Evolutionary conservation across 2,329 filamentous ascomycete genomes (phyloP), one percentile per base, ranked within the genome.

Genomic region (Clarireedia hainanense): DNA sequence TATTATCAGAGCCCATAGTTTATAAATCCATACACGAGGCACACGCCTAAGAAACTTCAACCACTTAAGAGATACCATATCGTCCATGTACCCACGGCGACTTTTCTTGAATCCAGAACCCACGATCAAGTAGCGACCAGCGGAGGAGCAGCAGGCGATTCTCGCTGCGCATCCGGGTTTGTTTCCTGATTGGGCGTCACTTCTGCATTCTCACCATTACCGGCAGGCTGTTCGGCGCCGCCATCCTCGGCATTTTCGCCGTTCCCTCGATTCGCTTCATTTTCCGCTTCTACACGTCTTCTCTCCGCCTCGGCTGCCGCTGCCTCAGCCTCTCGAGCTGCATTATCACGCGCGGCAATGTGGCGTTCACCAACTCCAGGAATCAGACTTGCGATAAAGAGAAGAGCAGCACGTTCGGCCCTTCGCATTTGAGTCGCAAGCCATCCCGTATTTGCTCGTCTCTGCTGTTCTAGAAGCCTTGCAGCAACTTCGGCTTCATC

Each of bases 331-430:
- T 62, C 63, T 53, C 61, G 64, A 9, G 63, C 65, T 56, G 67
- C 67, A 10, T 64, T 67, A 46, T 69, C 67, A 36, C 68, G 60
- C 23, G 67, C 67, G 30, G 67, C 66, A 53, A 86, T 85, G 59
- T 86, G 83, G 49, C 81, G 73, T 69, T 86, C 83, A 0, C 82
- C 82, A 24, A 86, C 76, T 9, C 83, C 83, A 1, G 83, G 83
- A 1, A 83, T 80, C 58, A 86, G 77, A 65, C 83, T 86, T 20
- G 83, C 83, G 23, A 86, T 71, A 63, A 86, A 86, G 24, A 86
- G 72, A 15, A 86, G 74, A 0, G 79, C 74, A 17, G 81, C 79
- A 59, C 83, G 76, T 68, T 86, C 82, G 6, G 81, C 64, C 10
- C 80, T 72, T 56, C 81, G 74, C 5, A 79, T 68, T 55, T 79